These are phyloP conservation scores for Exophiala viscosa DNA, from an alignment of 2,329 filamentous ascomycete species.

Conservation along the genomic window DNA sequence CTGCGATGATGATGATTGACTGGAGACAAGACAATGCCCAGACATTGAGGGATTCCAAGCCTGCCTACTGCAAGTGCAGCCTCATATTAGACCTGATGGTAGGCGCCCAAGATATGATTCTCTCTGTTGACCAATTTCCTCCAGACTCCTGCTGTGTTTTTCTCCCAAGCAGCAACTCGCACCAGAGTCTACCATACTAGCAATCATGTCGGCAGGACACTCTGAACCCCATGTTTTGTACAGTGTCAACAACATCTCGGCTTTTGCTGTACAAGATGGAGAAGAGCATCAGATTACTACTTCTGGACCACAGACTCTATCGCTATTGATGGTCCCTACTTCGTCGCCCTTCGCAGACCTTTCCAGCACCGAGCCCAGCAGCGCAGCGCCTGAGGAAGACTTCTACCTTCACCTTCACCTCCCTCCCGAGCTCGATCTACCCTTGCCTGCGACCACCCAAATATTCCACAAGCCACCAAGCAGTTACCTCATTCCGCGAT, in stretches of 20 bases:
- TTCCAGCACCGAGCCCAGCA: slow-evolving; percentile 55
- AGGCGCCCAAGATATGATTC: background rate
- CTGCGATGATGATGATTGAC: background rate
- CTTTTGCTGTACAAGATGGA: slow-evolving; percentile 87
- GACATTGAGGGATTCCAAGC: background rate
- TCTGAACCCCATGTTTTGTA: slow-evolving; percentile 56
- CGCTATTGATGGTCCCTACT: slow-evolving; percentile 92
- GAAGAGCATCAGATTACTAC: slow-evolving; percentile 77
- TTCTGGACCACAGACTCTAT: slow-evolving; percentile 83
- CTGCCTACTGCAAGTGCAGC: background rate
- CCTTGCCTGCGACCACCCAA: slow-evolving; percentile 90
- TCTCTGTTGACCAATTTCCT: background rate
- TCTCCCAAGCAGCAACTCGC: background rate
- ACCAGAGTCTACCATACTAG: background rate
- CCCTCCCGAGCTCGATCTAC: slow-evolving; percentile 88
- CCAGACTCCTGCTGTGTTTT: background rate
- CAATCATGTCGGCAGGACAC: slow-evolving; percentile 42
- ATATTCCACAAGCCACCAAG: slow-evolving; percentile 93
- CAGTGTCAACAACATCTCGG: slow-evolving; percentile 72
- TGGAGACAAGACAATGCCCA: slow-evolving; percentile 5
- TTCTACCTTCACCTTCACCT: slow-evolving; percentile 96
- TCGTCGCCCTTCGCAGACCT: slow-evolving; percentile 63
- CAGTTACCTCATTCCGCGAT: slow-evolving; percentile 91
- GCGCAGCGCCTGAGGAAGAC: slow-evolving; percentile 68
- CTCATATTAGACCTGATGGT: background rate